Evolutionary conservation across 192 early-diverging fungal genomes (phyloP).

Genomic region (Obelidium mucronatum): DNA sequence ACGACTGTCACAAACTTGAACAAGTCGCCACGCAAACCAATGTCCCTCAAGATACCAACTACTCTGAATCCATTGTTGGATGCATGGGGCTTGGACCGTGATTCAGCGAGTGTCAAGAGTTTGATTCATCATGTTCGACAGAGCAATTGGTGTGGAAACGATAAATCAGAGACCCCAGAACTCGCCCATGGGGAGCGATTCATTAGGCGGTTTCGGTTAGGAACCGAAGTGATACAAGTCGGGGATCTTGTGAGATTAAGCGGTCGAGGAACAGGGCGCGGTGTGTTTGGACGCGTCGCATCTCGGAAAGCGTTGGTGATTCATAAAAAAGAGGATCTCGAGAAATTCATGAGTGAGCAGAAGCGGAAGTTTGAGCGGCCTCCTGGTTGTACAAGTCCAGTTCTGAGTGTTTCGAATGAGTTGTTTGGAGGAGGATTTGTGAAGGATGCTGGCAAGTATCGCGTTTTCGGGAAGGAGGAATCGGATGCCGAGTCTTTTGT

Average conservation of each 20-base stretch:
- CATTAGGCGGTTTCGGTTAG: conserved; percentile 23
- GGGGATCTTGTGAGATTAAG: conserved; percentile 27
- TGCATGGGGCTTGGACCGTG: conserved; percentile 3
- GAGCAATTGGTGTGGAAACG: conserved; percentile 17
- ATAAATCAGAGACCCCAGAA: neutral
- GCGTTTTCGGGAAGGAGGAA: neutral
- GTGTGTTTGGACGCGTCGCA: neutral
- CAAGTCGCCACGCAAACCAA: too few relatives aligned
- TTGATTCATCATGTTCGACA: neutral
- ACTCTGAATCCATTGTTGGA: too few relatives aligned
- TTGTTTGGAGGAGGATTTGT: neutral
- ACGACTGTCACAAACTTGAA: neutral
- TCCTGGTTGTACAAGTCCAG: neutral
- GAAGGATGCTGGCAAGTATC: neutral
- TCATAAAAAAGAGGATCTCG: neutral
- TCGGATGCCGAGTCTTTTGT: neutral
- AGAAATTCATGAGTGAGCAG: neutral
- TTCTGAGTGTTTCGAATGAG: neutral
- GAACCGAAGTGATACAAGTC: conserved; percentile 23
- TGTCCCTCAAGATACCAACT: too few relatives aligned
- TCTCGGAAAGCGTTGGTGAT: neutral
- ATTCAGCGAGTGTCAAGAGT: neutral
- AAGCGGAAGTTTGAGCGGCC: neutral
- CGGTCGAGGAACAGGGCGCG: neutral
- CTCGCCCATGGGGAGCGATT: neutral